Conservation (phyloP, 768 basidiomycete species). For the Hygrocybe punicea region DNA sequence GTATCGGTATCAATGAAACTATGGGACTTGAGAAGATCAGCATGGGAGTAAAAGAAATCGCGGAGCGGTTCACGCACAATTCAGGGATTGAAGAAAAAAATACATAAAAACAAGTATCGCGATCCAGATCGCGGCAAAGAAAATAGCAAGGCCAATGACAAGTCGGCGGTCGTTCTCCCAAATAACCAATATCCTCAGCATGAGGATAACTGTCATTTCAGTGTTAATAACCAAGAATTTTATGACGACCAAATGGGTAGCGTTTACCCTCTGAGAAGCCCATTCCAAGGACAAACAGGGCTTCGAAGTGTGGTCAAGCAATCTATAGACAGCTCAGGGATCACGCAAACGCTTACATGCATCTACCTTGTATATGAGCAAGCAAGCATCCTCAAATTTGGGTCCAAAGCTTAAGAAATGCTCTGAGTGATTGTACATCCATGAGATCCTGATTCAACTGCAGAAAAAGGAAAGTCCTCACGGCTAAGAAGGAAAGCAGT, state of each 20-base stretch:
- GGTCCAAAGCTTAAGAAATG: neutral
- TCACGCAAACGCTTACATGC: neutral
- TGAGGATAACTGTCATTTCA: slow-evolving; percentile 12
- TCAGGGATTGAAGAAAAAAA: slow-evolving; percentile 6
- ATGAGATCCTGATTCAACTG: too few species aligned
- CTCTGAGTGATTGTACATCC: too few species aligned
- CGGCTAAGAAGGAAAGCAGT: slow-evolving; percentile 2
- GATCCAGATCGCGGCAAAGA: slow-evolving; percentile 9
- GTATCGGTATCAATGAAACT: neutral
- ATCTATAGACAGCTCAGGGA: neutral
- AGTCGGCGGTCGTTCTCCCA: slow-evolving; percentile 9
- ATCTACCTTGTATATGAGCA: neutral
- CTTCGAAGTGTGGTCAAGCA: neutral
- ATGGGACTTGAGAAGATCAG: neutral
- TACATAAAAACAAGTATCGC: slow-evolving; percentile 5
- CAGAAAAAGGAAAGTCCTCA: neutral
- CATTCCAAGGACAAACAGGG: slow-evolving; percentile 11
- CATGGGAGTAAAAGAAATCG: too few species aligned
- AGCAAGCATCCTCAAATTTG: neutral
- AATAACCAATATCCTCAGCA: slow-evolving; percentile 14
- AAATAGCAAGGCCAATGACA: slow-evolving; percentile 5
- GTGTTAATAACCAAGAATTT: neutral
- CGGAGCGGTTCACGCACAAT: slow-evolving; percentile 11
- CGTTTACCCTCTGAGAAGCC: slow-evolving; percentile 11
- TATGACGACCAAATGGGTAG: neutral